Conservation (phyloP, 2,329 filamentous ascomycete genomes). For the Lecanoromycetidae sp. region DNA sequence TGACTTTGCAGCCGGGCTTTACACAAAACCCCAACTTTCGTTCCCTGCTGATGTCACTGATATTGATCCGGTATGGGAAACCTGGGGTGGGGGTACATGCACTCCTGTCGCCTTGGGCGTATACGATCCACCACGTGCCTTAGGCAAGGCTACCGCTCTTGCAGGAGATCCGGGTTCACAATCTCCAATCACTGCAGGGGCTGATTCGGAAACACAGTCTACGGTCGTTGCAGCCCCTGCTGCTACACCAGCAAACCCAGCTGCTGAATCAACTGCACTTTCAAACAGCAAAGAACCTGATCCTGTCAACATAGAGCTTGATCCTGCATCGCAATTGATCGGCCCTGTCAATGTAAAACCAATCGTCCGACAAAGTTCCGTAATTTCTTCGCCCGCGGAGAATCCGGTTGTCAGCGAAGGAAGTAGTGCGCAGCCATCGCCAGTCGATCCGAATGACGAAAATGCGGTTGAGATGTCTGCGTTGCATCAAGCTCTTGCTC, state of each 20-base stretch:
- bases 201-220: neutral
- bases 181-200: neutral
- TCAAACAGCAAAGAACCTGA: too few relatives aligned
- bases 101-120: conserved; percentile 7
- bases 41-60: conserved; percentile 9
- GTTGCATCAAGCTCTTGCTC: neutral
- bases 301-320: too few relatives aligned
- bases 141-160: conserved; percentile 8
- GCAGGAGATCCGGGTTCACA: neutral
- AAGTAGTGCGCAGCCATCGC: neutral
- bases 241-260: too few relatives aligned
- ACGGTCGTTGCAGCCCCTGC: too few relatives aligned
- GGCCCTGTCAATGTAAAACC: neutral
- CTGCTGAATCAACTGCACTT: too few relatives aligned
- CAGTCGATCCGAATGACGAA: neutral
- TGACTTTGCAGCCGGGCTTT: conserved; percentile 6
- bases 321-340: too few relatives aligned
- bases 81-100: conserved; percentile 7
- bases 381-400: neutral
- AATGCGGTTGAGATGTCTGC: neutral
- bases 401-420: neutral
- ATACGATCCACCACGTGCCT: conserved; percentile 4
- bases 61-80: conserved; percentile 8
- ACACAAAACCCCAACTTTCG: conserved; percentile 8
- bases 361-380: neutral